These are phyloP conservation scores for Cryomyces antarcticus DNA, from an alignment of 495 filamentous ascomycete species.

Conservation along the genomic window DNA sequence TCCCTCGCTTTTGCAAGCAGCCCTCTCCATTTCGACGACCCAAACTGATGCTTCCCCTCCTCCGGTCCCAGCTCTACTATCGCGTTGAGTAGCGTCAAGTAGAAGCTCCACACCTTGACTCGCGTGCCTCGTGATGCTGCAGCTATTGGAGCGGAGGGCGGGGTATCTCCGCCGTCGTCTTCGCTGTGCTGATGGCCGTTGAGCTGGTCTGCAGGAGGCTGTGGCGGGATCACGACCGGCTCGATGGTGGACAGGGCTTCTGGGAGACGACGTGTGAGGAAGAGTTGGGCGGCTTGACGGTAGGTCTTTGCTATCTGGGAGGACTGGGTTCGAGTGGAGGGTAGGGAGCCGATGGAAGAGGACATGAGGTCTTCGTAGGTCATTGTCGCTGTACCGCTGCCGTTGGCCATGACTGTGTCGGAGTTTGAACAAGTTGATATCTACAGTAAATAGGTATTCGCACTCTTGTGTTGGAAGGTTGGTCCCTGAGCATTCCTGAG, in stretches of 20 bases:
- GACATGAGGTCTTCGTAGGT: slow-evolving; percentile 23
- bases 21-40: slow-evolving; percentile 59
- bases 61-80: slow-evolving; percentile 75
- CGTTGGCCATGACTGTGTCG: neutral
- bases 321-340: slow-evolving; percentile 33
- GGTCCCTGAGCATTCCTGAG: no score
- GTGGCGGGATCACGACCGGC: slow-evolving; percentile 43
- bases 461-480: no score
- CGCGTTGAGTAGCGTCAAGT: slow-evolving; percentile 79
- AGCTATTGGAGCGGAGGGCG: slow-evolving; percentile 43
- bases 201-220: slow-evolving; percentile 7
- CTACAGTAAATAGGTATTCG: no score
- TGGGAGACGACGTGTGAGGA: slow-evolving; percentile 73
- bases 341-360: slow-evolving; percentile 28
- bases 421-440: no score
- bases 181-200: slow-evolving; percentile 20
- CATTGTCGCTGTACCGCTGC: slow-evolving; percentile 2
- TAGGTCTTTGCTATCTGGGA: slow-evolving; percentile 64
- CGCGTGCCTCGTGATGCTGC: slow-evolving; percentile 52
- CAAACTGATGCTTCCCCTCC: slow-evolving; percentile 74
- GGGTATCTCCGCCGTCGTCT: slow-evolving; percentile 11
- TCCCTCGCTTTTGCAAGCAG: slow-evolving; percentile 64
- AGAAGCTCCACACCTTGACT: slow-evolving; percentile 93
- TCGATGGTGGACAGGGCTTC: slow-evolving; percentile 71
- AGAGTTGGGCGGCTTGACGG: slow-evolving; percentile 75